Base-by-base conservation (phyloP, 108 stramenopile genomes). In the Seminavis robusta region DNA sequence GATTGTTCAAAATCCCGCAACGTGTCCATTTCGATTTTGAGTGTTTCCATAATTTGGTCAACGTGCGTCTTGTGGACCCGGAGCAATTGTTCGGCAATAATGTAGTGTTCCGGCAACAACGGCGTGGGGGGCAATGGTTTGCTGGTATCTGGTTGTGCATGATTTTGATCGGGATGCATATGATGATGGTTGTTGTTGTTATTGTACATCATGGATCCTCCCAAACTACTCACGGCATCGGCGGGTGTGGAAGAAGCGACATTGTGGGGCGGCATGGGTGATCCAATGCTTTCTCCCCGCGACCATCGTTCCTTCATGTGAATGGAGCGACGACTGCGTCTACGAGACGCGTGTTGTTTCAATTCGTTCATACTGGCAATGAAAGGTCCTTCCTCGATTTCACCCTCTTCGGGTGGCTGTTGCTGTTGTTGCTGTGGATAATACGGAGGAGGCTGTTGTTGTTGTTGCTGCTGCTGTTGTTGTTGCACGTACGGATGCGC, bases 21-120 rank as follows among this genome's bases (percentile, higher is more conserved):
- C 17, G 85, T 56, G 46, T 92, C 78, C 83, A 88, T 92, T 71
- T 92, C 91, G 24, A 67, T 59, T 15, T 79, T 52, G 19, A 92
- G 56, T 6, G 67, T 78, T 59, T 67, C 74, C 79, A 88, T 86
- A 15, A 92, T 64, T 33, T 68, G 45, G 56, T 88, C 80, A 11
- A 92, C 56, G 54, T 88, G 84, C 4, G 57, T 47, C 38, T 81
- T 77, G 59, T 92, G 91, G 9, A 74, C 84, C 20, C 57, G 60
- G 21, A 92, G 36, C 10, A 92, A 56, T 42, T 84, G 79, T 21
- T 72, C 54, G 11, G 76, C 77, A 58, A 83, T 81, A 17, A 29
- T 47, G 23, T 59, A 58, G 51, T 81, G 74, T 41, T 76, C 67
- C n/a, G 74, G 71, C 6, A 27, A 23, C 47, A n/a, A n/a, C n/a